Evolutionary conservation across 208 protist genomes (phyloP), one percentile per base, ranked within the genome.

Genomic region (Crithidia brevicula): DNA sequence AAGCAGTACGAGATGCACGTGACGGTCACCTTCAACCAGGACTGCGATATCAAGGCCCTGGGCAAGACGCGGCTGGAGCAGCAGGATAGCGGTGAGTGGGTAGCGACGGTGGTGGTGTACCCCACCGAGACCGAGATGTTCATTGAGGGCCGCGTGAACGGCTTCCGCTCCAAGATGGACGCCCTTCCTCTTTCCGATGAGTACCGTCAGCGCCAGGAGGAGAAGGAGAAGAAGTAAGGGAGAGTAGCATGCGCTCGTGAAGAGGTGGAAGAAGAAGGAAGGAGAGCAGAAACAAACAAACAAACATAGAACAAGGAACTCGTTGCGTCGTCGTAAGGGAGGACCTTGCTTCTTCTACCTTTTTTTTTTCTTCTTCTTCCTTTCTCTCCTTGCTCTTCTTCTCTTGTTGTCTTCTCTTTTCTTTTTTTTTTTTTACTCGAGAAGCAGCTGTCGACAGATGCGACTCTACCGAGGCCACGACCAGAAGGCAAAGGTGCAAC

Each of bases 1-100:
- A 80, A 64, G 47, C 54, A 92, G 67, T 93, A 90, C 71, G 86
- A 93, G 50, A 92, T 93, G 85, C 88, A 92, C 63, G 75, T 96
- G 30, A 68, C 69, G 31, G 83, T 92, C 11, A 88, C 82, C 47
- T 93, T 93, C 73, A 81, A 79, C 68, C 72, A 83, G 60, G 87
- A 85, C 64, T 90, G 76, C 61, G 81, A 93, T 38, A 87, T 95
- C 77, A 83, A 81, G 52, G 81, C 90, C 2, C 85, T 95, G 18
- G 87, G 77, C 51, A 84, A 90, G 67, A 89, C 90, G 49, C 54
- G 69, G 25, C 67, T 96, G 46, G 70, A 89, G 69, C 67, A 74
- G 40, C 74, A 80, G 56, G 81, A 85, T 53, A 76, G 51, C 33
- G 85, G 90, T 9, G 83, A 89, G 64, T 85, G 68, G 57, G 22